Evolutionary conservation across 257 asterid species (phyloP).

Genomic region (Nicotiana paniculata): DNA sequence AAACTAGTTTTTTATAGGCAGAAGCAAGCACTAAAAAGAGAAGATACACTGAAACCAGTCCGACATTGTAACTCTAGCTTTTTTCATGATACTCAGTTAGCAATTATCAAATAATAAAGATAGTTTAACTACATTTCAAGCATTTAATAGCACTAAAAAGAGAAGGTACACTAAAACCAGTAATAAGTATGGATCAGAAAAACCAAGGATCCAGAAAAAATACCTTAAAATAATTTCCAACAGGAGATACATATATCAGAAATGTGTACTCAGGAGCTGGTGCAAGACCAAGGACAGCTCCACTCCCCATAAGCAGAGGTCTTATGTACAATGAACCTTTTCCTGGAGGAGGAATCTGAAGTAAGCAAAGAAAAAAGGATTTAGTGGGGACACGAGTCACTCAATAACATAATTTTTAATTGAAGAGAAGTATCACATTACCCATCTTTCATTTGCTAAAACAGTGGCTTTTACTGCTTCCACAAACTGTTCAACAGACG

Average conservation of each 20-base stretch:
- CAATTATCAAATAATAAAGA: not conserved
- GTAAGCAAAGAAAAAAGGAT: slow-evolving; percentile 9
- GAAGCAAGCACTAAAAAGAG: not conserved
- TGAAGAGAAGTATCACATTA: slow-evolving; percentile 25
- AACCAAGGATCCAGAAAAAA: not conserved
- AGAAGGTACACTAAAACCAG: not conserved
- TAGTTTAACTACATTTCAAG: not conserved
- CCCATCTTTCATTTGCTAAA: slow-evolving; percentile 94
- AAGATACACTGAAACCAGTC: too few species aligned
- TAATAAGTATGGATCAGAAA: not conserved
- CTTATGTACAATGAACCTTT: slow-evolving; percentile 92
- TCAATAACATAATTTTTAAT: not conserved
- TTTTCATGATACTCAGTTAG: not conserved
- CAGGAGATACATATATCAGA: slow-evolving; percentile 89
- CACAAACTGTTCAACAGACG: slow-evolving; percentile 75
- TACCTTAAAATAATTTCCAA: slow-evolving; percentile 97
- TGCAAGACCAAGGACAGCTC: slow-evolving; percentile 96
- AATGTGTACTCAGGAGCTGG: slow-evolving; percentile 98
- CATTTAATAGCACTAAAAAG: not conserved
- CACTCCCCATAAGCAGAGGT: slow-evolving; percentile 98
- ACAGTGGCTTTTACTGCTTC: slow-evolving; percentile 90
- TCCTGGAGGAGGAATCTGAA: slow-evolving; percentile 94
- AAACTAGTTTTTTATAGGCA: not conserved
- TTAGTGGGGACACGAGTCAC: not conserved
- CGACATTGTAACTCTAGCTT: too few species aligned